These are phyloP conservation scores for Ganoderma leucocontextum DNA, from an alignment of 1,284 basidiomycete genomes.

Conservation along the genomic window DNA sequence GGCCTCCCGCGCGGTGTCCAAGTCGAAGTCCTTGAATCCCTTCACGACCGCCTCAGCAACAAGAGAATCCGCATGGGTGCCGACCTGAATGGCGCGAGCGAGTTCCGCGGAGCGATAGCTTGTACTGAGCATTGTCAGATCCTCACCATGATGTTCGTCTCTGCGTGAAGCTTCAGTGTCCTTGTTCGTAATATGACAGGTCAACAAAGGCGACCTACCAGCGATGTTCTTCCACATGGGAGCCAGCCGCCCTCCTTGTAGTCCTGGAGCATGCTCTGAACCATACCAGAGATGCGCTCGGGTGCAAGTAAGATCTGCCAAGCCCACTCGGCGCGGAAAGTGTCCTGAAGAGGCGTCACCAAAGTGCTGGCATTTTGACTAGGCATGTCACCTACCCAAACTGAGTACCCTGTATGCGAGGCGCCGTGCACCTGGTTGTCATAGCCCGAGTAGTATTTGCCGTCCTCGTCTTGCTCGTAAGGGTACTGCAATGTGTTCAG, in stretches of 20 bases:
- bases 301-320: conserved; percentile 82
- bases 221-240: conserved; percentile 92
- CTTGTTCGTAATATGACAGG: background rate
- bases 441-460: conserved; percentile 81
- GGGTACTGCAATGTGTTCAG: conserved; percentile 64
- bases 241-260: conserved; percentile 84
- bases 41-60: conserved; percentile 82
- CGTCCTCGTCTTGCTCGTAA: conserved; percentile 77
- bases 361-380: background rate
- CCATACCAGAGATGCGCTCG: conserved; percentile 78
- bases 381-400: conserved; percentile 64
- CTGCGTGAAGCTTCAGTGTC: conserved; percentile 40
- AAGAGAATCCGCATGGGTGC: conserved; percentile 83
- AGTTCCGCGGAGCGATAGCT: too few relatives aligned
- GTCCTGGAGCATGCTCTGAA: conserved; percentile 84
- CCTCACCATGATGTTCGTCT: conserved; percentile 78
- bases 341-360: conserved; percentile 59
- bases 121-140: background rate
- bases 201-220: conserved; percentile 47
- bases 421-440: conserved; percentile 67
- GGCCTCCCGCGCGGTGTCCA: conserved; percentile 74
- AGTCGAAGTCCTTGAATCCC: conserved; percentile 70
- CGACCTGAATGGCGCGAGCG: too few relatives aligned
- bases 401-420: conserved; percentile 86
- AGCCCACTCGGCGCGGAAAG: conserved; percentile 81